Evolutionary conservation across 495 filamentous ascomycete species (phyloP).

Genomic region (Penicillium ochrochloron): DNA sequence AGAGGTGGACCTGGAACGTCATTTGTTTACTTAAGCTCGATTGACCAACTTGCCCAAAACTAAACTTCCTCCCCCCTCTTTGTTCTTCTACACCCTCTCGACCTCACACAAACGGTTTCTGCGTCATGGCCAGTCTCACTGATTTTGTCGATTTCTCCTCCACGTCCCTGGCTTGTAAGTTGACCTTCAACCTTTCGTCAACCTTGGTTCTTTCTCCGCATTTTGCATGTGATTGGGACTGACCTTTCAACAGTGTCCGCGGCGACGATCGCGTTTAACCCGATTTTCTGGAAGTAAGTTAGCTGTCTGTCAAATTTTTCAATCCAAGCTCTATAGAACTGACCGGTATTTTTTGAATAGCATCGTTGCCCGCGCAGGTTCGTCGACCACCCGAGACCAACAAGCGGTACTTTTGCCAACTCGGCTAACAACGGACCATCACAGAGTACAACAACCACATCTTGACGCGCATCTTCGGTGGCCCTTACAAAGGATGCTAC

Average conservation of each 20-base stretch:
- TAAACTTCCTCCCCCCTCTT: slow-evolving; percentile 19
- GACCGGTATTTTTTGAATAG: slow-evolving; percentile 24
- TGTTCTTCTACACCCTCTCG: slow-evolving; percentile 17
- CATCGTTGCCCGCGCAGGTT: slow-evolving; percentile 54
- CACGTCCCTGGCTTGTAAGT: slow-evolving; percentile 48
- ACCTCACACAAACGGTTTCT: slow-evolving; percentile 2
- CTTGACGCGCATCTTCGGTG: slow-evolving; percentile 86
- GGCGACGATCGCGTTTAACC: slow-evolving; percentile 57
- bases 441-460: slow-evolving; percentile 89
- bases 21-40: slow-evolving; percentile 40
- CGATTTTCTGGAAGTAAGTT: slow-evolving; percentile 63
- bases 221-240: slow-evolving; percentile 44
- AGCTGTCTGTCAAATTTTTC: slow-evolving; percentile 3
- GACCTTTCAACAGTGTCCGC: slow-evolving; percentile 47
- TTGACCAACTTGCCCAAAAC: slow-evolving; percentile 12
- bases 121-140: slow-evolving; percentile 43
- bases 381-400: slow-evolving; percentile 21
- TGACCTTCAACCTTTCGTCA: slow-evolving; percentile 12
- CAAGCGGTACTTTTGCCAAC: slow-evolving; percentile 8
- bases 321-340: background rate
- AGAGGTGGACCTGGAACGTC: slow-evolving; percentile 24
- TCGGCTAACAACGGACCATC: slow-evolving; percentile 23
- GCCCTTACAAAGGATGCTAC: slow-evolving; percentile 84
- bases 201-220: slow-evolving; percentile 21
- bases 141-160: slow-evolving; percentile 54